These are phyloP conservation scores for Volvariella volvacea DNA, from an alignment of 1,284 basidiomycete species.

Conservation along the genomic window DNA sequence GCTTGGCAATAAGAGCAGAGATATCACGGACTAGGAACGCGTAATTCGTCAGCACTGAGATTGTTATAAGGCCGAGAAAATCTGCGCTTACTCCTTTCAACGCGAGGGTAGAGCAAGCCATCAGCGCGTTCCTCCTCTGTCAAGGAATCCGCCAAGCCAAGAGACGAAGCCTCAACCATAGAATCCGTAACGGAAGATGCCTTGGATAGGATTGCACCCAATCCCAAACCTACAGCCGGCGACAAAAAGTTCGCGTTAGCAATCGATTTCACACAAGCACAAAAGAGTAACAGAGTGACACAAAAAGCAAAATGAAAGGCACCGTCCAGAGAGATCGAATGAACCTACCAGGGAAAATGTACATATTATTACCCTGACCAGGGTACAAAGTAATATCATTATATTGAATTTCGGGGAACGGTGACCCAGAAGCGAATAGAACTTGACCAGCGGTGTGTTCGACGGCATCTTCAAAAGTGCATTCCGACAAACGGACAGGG, in stretches of 20 bases:
- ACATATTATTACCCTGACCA: slow-evolving; percentile 92
- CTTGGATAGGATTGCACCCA: slow-evolving; percentile 70
- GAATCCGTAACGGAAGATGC: slow-evolving; percentile 64
- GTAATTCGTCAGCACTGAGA: slow-evolving; percentile 4
- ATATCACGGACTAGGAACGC: slow-evolving; percentile 66
- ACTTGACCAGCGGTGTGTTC: slow-evolving; percentile 67
- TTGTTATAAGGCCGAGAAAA: neutral
- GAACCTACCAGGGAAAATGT: slow-evolving; percentile 59
- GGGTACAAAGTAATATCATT: slow-evolving; percentile 64
- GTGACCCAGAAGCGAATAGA: slow-evolving; percentile 88
- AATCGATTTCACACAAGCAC: too few relatives aligned
- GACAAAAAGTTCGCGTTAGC: too few relatives aligned
- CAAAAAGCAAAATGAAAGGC: slow-evolving; percentile 13
- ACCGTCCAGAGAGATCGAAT: slow-evolving; percentile 7
- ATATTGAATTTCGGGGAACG: slow-evolving; percentile 69
- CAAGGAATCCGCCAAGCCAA: slow-evolving; percentile 76
- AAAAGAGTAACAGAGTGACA: too few relatives aligned
- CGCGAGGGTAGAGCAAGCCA: slow-evolving; percentile 70
- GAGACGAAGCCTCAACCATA: slow-evolving; percentile 76
- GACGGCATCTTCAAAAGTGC: slow-evolving; percentile 83
- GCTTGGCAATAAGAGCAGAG: slow-evolving; percentile 64
- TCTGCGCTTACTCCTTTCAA: slow-evolving; percentile 54
- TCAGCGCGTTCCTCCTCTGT: slow-evolving; percentile 61
- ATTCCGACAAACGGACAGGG: slow-evolving; percentile 81
- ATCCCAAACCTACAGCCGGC: slow-evolving; percentile 67